These are phyloP conservation scores for Hemileccinum impolitum DNA, from an alignment of 768 basidiomycete species.

Conservation along the genomic window DNA sequence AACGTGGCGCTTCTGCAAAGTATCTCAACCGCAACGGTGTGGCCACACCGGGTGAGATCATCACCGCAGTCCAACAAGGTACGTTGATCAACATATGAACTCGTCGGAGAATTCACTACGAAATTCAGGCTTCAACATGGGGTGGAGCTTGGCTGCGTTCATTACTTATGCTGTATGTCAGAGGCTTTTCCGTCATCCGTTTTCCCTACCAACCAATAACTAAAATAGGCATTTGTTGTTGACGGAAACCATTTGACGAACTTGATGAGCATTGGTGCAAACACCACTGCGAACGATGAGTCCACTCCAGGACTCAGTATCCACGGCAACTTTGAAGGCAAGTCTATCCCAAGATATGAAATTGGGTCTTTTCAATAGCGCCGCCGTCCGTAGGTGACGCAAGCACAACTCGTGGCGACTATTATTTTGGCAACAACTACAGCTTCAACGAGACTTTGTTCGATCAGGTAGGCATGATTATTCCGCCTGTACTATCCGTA, in stretches of 20 bases:
- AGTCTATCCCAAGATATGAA: not conserved
- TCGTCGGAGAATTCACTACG: not conserved
- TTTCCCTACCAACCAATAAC: not conserved
- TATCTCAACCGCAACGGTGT: slow-evolving; percentile 20
- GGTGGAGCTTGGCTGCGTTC: slow-evolving; percentile 18
- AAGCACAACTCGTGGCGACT: slow-evolving; percentile 24
- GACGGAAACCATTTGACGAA: slow-evolving; percentile 28
- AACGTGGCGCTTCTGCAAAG: not conserved
- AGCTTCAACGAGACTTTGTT: slow-evolving; percentile 27
- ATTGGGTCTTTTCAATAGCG: too few relatives aligned
- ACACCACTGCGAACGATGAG: slow-evolving; percentile 10
- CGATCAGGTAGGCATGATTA: slow-evolving; percentile 6
- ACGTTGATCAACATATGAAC: not conserved
- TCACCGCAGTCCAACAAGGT: slow-evolving; percentile 24
- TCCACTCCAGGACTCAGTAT: slow-evolving; percentile 19
- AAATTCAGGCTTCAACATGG: slow-evolving; percentile 24
- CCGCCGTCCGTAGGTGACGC: slow-evolving; percentile 15
- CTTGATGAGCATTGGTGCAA: slow-evolving; percentile 26
- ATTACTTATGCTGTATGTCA: slow-evolving; percentile 20
- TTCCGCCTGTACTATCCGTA: not conserved
- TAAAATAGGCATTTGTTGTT: slow-evolving; percentile 20
- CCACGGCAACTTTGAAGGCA: slow-evolving; percentile 26
- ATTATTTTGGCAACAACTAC: slow-evolving; percentile 25
- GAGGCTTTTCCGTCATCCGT: not conserved
- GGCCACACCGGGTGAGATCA: slow-evolving; percentile 22